Evolutionary conservation across 495 filamentous ascomycete genomes (phyloP), one percentile per base, ranked within the genome.

Genomic region (Tuber brumale): DNA sequence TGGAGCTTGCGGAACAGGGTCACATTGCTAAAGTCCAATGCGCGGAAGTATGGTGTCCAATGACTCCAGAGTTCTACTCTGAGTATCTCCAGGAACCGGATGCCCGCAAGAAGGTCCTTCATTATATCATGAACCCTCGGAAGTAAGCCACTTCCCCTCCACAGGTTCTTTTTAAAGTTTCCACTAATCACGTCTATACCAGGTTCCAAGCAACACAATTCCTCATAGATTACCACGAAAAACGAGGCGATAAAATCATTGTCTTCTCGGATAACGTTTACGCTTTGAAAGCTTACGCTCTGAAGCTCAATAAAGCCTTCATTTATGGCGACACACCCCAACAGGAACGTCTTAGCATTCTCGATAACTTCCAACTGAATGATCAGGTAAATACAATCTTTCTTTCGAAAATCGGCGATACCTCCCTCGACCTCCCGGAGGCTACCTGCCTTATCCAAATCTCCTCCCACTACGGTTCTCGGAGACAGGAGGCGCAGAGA

Each of bases 201-300:
- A 80, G 76, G 71, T 81, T 97, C 84, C 95, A 99, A 84, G 94
- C 94, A 14, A 96, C 93, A 80, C 94, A 97, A 80, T 97, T 94
- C 84, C 88, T 99, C 12, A 99, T 99, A 82, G 92, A 98, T 85
- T 98, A 95, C 84, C 95, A 99, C 85, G 95, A 99, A 84, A 90
- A 90, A 72, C 90, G 95, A 73, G 95, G 96, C 8, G 95, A 99
- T 87, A 99, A 99, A 83, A 92, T 98, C 82, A 98, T 99, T 78
- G 96, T 99, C 74, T 99, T 98, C 84, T 97, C 94, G 2, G 95
- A 99, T 84, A 97, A 99, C 83, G 94, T 99, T 78, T 99, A 94
- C 84, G 94, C 96, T 0, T 88, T 99, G 69, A 89, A 94, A 82
- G 86, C 88, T 39, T 97, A 98, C 82, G 95, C 95, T 19, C 85